A percentile compares a stretch with the other conserved stretches of the same genome.
Conservation (phyloP, 805 yeast genomes). For the Hanseniaspora hatyaiensis region DNA sequence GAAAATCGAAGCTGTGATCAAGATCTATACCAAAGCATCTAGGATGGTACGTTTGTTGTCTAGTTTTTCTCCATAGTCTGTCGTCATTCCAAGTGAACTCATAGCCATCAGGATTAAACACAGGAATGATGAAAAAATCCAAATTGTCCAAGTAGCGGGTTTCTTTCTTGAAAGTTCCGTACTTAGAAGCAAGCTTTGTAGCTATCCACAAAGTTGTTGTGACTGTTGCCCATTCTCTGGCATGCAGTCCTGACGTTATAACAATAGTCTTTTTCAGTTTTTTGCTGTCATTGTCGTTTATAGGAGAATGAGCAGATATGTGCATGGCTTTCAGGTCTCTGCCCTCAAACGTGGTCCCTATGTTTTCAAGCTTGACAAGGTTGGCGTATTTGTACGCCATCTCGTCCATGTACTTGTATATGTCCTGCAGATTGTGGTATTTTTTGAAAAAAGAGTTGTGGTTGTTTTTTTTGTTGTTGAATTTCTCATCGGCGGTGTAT, state of each 20-base stretch:
- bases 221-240: slow-evolving; percentile 80
- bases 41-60: slow-evolving; percentile 60
- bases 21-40: slow-evolving; percentile 74
- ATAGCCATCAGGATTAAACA: slow-evolving; percentile 85
- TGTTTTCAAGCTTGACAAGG: slow-evolving; percentile 47
- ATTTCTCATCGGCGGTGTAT: slow-evolving; percentile 1
- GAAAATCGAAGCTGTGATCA: slow-evolving; percentile 70
- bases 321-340: slow-evolving; percentile 58
- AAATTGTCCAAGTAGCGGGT: slow-evolving; percentile 41
- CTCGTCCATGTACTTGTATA: slow-evolving; percentile 60
- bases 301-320: slow-evolving; percentile 39
- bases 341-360: slow-evolving; percentile 70
- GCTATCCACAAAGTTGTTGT: slow-evolving; percentile 53
- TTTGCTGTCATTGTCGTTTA: slow-evolving; percentile 18
- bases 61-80: slow-evolving; percentile 78
- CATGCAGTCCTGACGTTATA: slow-evolving; percentile 75
- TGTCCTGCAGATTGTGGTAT: slow-evolving; percentile 55
- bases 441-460: slow-evolving; percentile 56
- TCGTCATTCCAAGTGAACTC: slow-evolving; percentile 69
- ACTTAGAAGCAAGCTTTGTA: slow-evolving; percentile 37
- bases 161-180: slow-evolving; percentile 34
- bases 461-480: slow-evolving; percentile 17
- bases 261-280: slow-evolving; percentile 51
- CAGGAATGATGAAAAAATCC: slow-evolving; percentile 70
- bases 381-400: slow-evolving; percentile 53